A percentile compares a stretch with the other conserved stretches of the same genome.
Evolutionary conservation across 306 rosid species (phyloP).

Genomic region (Quillaja saponaria): DNA sequence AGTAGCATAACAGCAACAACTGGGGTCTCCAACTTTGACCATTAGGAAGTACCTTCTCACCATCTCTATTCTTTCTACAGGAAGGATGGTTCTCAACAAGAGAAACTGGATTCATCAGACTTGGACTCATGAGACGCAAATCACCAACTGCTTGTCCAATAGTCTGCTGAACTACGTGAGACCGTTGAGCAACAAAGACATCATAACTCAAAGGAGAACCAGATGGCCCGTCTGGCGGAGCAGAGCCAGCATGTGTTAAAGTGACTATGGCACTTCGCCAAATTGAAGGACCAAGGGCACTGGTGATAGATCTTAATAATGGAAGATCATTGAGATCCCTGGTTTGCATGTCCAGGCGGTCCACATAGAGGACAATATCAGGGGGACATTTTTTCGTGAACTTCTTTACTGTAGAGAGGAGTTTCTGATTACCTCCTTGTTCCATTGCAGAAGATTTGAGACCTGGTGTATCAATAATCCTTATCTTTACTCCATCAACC

Average conservation of each 20-base stretch:
- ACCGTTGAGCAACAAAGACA: conserved; percentile 87
- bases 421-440: conserved; percentile 61
- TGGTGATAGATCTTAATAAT: conserved; percentile 62
- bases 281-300: conserved; percentile 69
- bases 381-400: conserved; percentile 75
- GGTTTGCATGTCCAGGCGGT: conserved; percentile 84
- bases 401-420: conserved; percentile 68
- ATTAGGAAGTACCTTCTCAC: conserved; percentile 93
- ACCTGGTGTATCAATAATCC: conserved; percentile 93
- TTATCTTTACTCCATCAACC: conserved; percentile 78
- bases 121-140: conserved; percentile 79
- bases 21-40: conserved; percentile 94
- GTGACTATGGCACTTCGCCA: conserved; percentile 82
- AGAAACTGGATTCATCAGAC: conserved; percentile 79
- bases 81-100: conserved; percentile 96
- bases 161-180: conserved; percentile 86
- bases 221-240: conserved; percentile 98
- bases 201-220: conserved; percentile 90
- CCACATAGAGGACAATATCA: conserved; percentile 90
- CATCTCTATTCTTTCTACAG: conserved; percentile 93
- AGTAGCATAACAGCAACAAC: conserved; percentile 76
- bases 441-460: conserved; percentile 79
- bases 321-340: conserved; percentile 93
- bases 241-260: conserved; percentile 89
- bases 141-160: conserved; percentile 98